These are phyloP conservation scores for Dioscorea cayenensis DNA, from an alignment of 116 monocot genomes.

Conservation along the genomic window DNA sequence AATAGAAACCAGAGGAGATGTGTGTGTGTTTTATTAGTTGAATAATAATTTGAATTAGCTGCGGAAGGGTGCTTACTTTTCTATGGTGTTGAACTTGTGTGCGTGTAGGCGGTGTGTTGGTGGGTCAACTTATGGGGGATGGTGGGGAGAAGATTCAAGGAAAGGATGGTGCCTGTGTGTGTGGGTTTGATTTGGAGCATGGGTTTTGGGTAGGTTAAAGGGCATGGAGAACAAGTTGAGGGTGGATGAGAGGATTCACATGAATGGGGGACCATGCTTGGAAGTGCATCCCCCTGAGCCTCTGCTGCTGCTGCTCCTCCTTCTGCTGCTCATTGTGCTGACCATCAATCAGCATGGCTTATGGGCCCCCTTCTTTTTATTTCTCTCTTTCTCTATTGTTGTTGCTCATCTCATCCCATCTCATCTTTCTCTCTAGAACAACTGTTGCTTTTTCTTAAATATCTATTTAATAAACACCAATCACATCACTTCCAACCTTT, in stretches of 20 bases:
- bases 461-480: too few species aligned
- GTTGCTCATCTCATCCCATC: too few species aligned
- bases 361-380: not conserved
- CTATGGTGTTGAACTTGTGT: not conserved
- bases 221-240: not conserved
- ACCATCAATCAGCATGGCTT: not conserved
- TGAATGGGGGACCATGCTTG: slow-evolving; percentile 3
- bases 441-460: too few species aligned
- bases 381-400: too few species aligned
- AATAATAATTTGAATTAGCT: too few species aligned
- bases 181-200: not conserved
- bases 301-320: too few species aligned
- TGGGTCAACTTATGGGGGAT: not conserved
- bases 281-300: slow-evolving; percentile 3
- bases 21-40: too few species aligned
- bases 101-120: not conserved
- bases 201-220: not conserved
- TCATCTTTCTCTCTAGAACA: too few species aligned
- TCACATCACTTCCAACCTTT: too few species aligned
- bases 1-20: too few species aligned
- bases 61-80: too few species aligned
- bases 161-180: not conserved
- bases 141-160: not conserved
- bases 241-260: not conserved
- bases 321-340: not conserved